A percentile compares a stretch with the other conserved stretches of the same genome.
Evolutionary conservation across 202 grass and related monocot genomes (phyloP).

Genomic region (Hordeum pubiflorum): DNA sequence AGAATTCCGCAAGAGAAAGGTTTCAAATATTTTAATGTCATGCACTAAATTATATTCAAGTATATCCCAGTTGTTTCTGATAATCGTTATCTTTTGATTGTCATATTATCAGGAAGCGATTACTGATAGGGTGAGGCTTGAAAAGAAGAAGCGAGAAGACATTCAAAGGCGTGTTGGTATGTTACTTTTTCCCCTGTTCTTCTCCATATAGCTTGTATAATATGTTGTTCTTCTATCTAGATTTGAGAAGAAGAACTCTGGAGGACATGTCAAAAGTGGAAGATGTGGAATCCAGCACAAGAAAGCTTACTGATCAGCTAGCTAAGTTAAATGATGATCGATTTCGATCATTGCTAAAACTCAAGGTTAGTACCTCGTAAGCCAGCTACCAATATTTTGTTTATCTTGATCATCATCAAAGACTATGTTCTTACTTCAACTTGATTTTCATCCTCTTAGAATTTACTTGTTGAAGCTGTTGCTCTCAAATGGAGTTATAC

Average conservation of each 20-base stretch:
- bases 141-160: slow-evolving; percentile 55
- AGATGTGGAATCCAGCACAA: slow-evolving; percentile 57
- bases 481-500: slow-evolving; percentile 59
- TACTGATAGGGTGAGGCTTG: slow-evolving; percentile 37
- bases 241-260: slow-evolving; percentile 43
- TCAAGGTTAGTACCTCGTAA: slow-evolving; percentile 46
- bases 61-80: slow-evolving; percentile 1
- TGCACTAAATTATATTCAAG: not conserved
- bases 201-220: slow-evolving; percentile 24
- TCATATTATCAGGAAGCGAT: slow-evolving; percentile 63
- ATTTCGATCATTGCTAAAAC: slow-evolving; percentile 48
- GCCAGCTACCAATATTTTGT: not conserved
- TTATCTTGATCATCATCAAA: slow-evolving; percentile 11
- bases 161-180: slow-evolving; percentile 59
- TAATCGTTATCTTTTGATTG: slow-evolving; percentile 10
- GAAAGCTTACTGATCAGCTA: slow-evolving; percentile 59
- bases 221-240: slow-evolving; percentile 30
- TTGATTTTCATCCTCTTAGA: slow-evolving; percentile 33
- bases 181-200: slow-evolving; percentile 2
- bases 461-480: slow-evolving; percentile 72
- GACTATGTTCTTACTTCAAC: not conserved
- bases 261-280: slow-evolving; percentile 71
- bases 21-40: slow-evolving; percentile 23
- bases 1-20: slow-evolving; percentile 62
- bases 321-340: slow-evolving; percentile 58